Conservation (phyloP, 73 alveolate genomes). For the Stentor roeselii region DNA sequence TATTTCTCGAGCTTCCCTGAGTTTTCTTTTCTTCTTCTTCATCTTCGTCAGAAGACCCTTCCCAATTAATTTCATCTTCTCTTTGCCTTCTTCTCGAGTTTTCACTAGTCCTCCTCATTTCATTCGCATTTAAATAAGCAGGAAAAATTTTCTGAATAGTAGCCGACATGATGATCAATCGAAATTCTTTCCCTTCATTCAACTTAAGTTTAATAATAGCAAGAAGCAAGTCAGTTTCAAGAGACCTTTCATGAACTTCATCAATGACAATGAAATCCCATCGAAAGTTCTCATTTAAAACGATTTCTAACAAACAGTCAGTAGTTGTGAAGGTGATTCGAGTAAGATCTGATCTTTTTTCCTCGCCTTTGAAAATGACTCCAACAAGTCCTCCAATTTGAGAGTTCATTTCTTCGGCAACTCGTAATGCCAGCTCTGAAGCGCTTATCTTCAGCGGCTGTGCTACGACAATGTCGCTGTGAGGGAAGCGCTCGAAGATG, state of each 20-base stretch:
- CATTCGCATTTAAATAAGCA: constrained; percentile 55
- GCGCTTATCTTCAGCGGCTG: constrained; percentile 91
- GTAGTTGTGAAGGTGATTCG: constrained; percentile 79
- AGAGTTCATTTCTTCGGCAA: constrained; percentile 61
- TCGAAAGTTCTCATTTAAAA: constrained; percentile 22
- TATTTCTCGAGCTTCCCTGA: neutral
- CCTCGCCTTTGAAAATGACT: constrained; percentile 51
- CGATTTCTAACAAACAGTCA: constrained; percentile 55
- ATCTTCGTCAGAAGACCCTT: neutral
- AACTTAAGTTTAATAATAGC: constrained; percentile 75
- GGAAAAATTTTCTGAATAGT: constrained; percentile 72
- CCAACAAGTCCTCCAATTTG: constrained; percentile 58
- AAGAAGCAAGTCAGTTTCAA: constrained; percentile 81
- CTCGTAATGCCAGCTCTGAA: constrained; percentile 70
- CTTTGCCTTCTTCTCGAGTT: neutral
- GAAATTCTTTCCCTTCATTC: constrained; percentile 40
- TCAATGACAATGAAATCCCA: constrained; percentile 80
- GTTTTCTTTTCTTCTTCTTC: neutral
- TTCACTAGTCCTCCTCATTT: neutral
- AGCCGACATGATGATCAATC: constrained; percentile 87
- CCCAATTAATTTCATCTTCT: neutral
- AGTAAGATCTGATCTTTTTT: constrained; percentile 37
- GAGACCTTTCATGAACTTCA: constrained; percentile 96
- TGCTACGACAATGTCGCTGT: constrained; percentile 61
- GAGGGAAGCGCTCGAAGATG: constrained; percentile 35